These are phyloP conservation scores for Boechera divaricarpa DNA, from an alignment of 345 rosid genomes.

Conservation along the genomic window DNA sequence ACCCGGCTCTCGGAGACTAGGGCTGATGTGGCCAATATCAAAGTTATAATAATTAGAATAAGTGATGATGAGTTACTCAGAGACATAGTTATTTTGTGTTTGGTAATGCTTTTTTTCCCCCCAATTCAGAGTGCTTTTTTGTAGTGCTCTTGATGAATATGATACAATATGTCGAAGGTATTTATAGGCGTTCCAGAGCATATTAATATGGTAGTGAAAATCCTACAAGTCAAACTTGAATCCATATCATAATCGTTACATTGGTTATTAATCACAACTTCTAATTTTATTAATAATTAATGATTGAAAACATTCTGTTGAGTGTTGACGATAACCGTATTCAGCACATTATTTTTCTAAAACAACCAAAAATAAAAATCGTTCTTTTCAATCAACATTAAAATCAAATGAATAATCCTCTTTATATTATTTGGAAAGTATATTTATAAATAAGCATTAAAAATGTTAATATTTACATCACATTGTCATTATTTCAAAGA, in stretches of 20 bases:
- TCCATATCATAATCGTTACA: not conserved
- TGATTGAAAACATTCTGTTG: not conserved
- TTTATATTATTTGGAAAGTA: too few species aligned
- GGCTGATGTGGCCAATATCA: conserved; percentile 40
- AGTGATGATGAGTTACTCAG: conserved; percentile 33
- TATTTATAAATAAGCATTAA: too few species aligned
- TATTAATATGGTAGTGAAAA: conserved; percentile 10
- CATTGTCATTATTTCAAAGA: too few species aligned
- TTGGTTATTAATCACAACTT: too few species aligned
- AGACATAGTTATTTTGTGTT: conserved; percentile 33
- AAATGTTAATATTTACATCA: too few species aligned
- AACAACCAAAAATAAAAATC: too few species aligned
- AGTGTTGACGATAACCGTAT: too few species aligned
- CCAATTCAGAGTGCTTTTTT: conserved; percentile 12
- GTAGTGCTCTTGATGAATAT: conserved; percentile 35
- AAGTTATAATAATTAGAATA: conserved; percentile 20
- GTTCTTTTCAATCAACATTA: too few species aligned
- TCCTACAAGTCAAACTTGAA: conserved; percentile 28
- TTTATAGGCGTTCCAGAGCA: conserved; percentile 40
- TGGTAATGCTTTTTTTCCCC: not conserved
- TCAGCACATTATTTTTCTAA: too few species aligned
- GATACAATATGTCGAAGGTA: conserved; percentile 25
- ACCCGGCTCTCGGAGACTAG: conserved; percentile 58
- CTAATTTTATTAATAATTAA: too few species aligned
- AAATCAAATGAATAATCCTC: too few species aligned